Evolutionary conservation across 805 yeast species (phyloP), one percentile per base, ranked within the genome.

Genomic region (Clavispora phyllophila): DNA sequence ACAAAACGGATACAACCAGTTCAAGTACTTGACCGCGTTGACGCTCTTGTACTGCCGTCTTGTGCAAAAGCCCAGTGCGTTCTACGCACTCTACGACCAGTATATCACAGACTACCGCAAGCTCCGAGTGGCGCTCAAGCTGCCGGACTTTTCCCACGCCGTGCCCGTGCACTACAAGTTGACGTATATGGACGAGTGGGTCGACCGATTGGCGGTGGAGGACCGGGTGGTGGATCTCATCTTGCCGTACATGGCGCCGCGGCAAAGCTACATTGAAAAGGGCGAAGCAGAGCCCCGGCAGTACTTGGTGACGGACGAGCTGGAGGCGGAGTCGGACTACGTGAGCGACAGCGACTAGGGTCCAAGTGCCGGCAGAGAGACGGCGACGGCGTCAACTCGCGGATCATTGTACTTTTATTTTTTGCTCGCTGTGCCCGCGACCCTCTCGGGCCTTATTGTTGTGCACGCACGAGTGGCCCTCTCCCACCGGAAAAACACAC

Each of bases 1-100:
- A 2, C 93, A 90, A 52, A 64, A 69, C 39, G 79, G 82, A 42
- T 61, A 53, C 45, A 52, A 59, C 23, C 63, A 63, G 48, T 90
- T 90, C 73, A 87, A 87, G 61, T 89, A 88, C 55, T 61, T 87
- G 38, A 78, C 84, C 1, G 83, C 86, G 1, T 57, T 91, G 42
- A 77, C 81, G 0, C 70, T 90, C 25, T 55, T 84, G n/a, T 90
- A 86, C 56, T 60, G 74, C 10, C 60, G 93, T 41, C 53, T 81
- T 42, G 71, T 75, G 3, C 63, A 56, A 27, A 28, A 50, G 4
- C 43, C 54, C 23, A 65, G 55, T 18, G 72, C 69, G 3, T 75
- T 81, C 2, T 81, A 77, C 58, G 39, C 46, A 25, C 49, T 67
- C 9, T 65, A 88, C 26, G 88, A 79, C 54, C 75, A 77, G 5